A percentile compares a stretch with the other conserved stretches of the same genome.
phyloP scores from a whole-genome alignment of 2,329 filamentous ascomycete genomes.

The Xylariaceae sp. region DNA sequence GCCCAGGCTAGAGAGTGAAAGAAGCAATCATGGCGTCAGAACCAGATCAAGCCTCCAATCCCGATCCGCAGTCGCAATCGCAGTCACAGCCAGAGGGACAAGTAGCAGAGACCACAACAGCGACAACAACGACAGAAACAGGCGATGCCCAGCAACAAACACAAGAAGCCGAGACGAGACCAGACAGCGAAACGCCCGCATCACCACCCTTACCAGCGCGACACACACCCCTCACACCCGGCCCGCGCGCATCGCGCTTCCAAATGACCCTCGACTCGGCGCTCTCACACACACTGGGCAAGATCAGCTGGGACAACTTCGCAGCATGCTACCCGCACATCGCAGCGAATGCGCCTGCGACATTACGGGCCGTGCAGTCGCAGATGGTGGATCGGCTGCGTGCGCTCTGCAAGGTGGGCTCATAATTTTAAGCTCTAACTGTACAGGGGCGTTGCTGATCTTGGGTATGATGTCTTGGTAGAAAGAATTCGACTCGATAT shows the following conservation, averaged over 20 bases:
- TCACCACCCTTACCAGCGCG: constrained; percentile 34
- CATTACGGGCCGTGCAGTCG: constrained; percentile 50
- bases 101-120: background rate
- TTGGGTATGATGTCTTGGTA: constrained; percentile 20
- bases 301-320: constrained; percentile 53
- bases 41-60: background rate
- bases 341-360: constrained; percentile 44
- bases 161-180: background rate
- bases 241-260: constrained; percentile 52
- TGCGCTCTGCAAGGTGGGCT: constrained; percentile 46
- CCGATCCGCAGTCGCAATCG: background rate
- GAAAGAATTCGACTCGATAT: constrained; percentile 54
- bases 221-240: constrained; percentile 44
- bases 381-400: constrained; percentile 54
- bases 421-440: background rate
- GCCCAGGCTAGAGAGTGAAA: background rate
- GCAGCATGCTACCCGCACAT: constrained; percentile 58
- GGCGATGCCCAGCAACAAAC: background rate
- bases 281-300: constrained; percentile 49
- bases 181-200: constrained; percentile 5
- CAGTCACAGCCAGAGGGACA: background rate
- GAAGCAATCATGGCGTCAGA: constrained; percentile 14
- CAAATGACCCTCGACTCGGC: constrained; percentile 49
- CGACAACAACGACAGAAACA: background rate
- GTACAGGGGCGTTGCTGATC: no score